phyloP scores from a whole-genome alignment of 306 rosid species.

The Vachellia collinsii region DNA sequence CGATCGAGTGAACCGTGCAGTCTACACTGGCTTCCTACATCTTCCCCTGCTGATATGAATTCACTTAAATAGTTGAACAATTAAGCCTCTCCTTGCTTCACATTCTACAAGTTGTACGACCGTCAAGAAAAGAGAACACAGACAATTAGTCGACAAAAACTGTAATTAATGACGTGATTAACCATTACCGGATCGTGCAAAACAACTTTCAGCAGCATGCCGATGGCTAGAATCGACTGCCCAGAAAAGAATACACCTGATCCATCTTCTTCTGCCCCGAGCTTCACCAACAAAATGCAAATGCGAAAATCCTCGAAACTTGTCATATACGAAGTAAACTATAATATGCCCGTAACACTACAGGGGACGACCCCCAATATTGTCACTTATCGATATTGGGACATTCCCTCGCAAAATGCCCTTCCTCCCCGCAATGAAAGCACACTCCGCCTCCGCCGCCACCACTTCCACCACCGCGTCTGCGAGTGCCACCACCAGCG shows the following conservation, averaged over 20 bases:
- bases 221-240: constrained; percentile 33
- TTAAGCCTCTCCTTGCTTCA: constrained; percentile 8
- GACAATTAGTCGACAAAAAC: constrained; percentile 1
- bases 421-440: constrained; percentile 77
- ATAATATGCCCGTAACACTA: constrained; percentile 17
- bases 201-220: constrained; percentile 36
- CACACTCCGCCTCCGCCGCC: constrained; percentile 51
- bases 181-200: constrained; percentile 37
- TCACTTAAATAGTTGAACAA: constrained; percentile 4
- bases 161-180: constrained; percentile 22
- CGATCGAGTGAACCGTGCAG: constrained; percentile 3
- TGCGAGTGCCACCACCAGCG: constrained; percentile 31
- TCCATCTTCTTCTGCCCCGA: constrained; percentile 10
- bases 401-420: constrained; percentile 86
- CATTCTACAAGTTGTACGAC: constrained; percentile 8
- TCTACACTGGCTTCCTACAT: background rate
- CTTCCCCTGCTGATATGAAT: background rate
- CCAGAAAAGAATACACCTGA: constrained; percentile 21
- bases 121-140: constrained; percentile 22
- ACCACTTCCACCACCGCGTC: constrained; percentile 25
- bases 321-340: constrained; percentile 7
- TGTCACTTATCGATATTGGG: constrained; percentile 49
- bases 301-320: constrained; percentile 23
- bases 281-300: background rate
- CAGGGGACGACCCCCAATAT: constrained; percentile 10